These are phyloP conservation scores for Acanthamoeba sp. DNA, from an alignment of 208 protist species.

Conservation along the genomic window DNA sequence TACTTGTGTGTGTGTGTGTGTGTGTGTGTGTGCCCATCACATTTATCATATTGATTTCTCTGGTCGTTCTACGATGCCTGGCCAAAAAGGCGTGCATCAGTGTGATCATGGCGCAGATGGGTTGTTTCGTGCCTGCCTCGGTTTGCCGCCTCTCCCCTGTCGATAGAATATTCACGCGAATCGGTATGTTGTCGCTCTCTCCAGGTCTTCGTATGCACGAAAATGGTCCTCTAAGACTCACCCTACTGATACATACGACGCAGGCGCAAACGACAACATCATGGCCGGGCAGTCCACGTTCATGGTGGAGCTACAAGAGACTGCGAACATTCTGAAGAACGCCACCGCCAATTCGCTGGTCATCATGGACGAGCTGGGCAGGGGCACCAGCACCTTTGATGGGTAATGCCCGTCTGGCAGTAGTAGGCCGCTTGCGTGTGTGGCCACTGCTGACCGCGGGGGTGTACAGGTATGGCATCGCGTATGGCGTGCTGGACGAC, in stretches of 20 bases:
- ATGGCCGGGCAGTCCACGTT: constrained; percentile 98
- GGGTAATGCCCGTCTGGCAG: constrained; percentile 85
- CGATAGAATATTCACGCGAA: constrained; percentile 98
- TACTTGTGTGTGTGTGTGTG: too few relatives aligned
- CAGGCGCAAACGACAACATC: constrained; percentile 96
- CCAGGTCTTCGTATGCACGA: not conserved
- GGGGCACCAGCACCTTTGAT: constrained; percentile 98
- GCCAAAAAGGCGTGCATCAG: constrained; percentile 93
- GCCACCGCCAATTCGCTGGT: constrained; percentile 96
- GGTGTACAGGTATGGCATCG: constrained; percentile 92
- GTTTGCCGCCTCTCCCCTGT: constrained; percentile 89
- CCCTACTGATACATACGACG: too few relatives aligned
- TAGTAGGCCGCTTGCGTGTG: not conserved
- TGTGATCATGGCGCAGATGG: constrained; percentile 97
- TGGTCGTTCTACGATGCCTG: not conserved
- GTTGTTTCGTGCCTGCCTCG: constrained; percentile 93
- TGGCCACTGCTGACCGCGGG: not conserved
- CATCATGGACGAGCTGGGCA: constrained; percentile 98
- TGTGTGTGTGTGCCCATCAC: too few relatives aligned
- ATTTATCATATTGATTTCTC: not conserved
- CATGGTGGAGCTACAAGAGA: constrained; percentile 97
- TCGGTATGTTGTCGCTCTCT: constrained; percentile 84
- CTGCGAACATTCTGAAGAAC: constrained; percentile 86
- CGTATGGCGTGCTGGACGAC: constrained; percentile 94
- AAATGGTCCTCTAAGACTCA: not conserved